Base-by-base conservation (phyloP, 2,329 filamentous ascomycete genomes). In the Apiospora kogelbergensis region DNA sequence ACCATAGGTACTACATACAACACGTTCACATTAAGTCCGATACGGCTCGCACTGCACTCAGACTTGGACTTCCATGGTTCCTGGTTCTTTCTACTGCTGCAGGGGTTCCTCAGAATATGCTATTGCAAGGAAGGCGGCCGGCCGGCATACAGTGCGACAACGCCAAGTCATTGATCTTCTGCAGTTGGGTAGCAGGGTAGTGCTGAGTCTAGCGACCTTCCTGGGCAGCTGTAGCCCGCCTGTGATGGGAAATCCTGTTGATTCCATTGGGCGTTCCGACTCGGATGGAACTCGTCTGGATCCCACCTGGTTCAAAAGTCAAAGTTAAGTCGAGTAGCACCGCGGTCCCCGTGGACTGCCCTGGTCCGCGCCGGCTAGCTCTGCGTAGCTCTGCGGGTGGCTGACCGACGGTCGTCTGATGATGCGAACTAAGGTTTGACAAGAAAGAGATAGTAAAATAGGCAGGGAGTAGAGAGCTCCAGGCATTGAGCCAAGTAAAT, bases 311-410 rank as follows among this genome's bases (percentile, higher is more conserved):
- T 33, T 26, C 24, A 5, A 30, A 33, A 57, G 48, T 57, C 48
- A 33, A 57, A 57, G 20, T 22, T 17, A 46, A 48, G 53, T 60
- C 26, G 26, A 6, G 30, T 37, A n/a, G 22, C 24, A 24, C 11
- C 11, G 46, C 22, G 24, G 24, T 57, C 48, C 24, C 24, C 6
- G 9, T 24, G 13, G 46, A 3, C n/a, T 9, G 6, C 10, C n/a
- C 20, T 11, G 46, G 46, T 17, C 46, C 15, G 15, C 6, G 24
- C 48, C 17, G 48, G 24, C 17, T 57, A 33, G 48, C 53, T 30
- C 53, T 37, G 53, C 53, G 53, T 57, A 33, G 48, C 53, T 30
- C 53, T n/a, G 53, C 53, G 53, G 53, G 53, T 60, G 53, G 30
- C 53, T 60, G 53, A 60, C 30, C 26, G 53, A 11, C 53, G 53